These are phyloP conservation scores for Ogataea paradorogensis DNA, from an alignment of 805 yeast genomes.

Conservation along the genomic window DNA sequence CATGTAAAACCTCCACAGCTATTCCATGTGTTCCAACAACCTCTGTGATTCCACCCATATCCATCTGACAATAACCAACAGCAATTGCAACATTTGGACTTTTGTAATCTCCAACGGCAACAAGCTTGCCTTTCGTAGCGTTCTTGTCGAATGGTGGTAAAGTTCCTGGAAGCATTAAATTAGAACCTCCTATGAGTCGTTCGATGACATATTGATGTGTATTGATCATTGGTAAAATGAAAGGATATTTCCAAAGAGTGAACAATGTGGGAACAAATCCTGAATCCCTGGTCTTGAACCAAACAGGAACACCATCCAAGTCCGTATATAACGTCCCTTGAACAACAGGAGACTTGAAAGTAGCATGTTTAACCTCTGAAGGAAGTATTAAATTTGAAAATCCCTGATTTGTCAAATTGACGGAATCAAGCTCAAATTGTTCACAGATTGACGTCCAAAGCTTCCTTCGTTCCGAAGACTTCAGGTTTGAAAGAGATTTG, in stretches of 20 bases:
- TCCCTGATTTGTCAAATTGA: slow-evolving; percentile 38
- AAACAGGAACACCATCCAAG: slow-evolving; percentile 62
- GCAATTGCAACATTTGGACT: slow-evolving; percentile 67
- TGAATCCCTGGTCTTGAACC: slow-evolving; percentile 63
- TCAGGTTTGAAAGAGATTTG: slow-evolving; percentile 76
- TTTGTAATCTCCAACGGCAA: slow-evolving; percentile 64
- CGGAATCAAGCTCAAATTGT: slow-evolving; percentile 39
- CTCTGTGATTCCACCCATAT: slow-evolving; percentile 41
- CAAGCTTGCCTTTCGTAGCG: slow-evolving; percentile 52
- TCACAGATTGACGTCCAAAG: slow-evolving; percentile 43
- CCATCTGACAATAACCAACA: slow-evolving; percentile 58
- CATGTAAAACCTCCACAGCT: slow-evolving; percentile 73
- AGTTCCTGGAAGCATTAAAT: slow-evolving; percentile 74
- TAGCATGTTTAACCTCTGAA: slow-evolving; percentile 56
- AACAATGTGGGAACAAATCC: slow-evolving; percentile 65
- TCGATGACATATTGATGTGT: slow-evolving; percentile 76
- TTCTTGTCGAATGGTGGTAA: slow-evolving; percentile 54
- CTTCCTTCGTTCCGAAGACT: slow-evolving; percentile 73
- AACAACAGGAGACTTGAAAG: slow-evolving; percentile 51
- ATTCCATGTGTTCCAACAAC: slow-evolving; percentile 71
- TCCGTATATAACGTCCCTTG: slow-evolving; percentile 66
- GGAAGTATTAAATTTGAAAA: slow-evolving; percentile 44
- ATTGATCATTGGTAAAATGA: slow-evolving; percentile 58
- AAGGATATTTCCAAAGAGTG: slow-evolving; percentile 69
- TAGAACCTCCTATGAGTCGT: slow-evolving; percentile 73